Percentiles rank a stretch among this genome's conserved stretches.
Evolutionary conservation across 495 filamentous ascomycete genomes (phyloP).

Genomic region (Amniculicola lignicola): DNA sequence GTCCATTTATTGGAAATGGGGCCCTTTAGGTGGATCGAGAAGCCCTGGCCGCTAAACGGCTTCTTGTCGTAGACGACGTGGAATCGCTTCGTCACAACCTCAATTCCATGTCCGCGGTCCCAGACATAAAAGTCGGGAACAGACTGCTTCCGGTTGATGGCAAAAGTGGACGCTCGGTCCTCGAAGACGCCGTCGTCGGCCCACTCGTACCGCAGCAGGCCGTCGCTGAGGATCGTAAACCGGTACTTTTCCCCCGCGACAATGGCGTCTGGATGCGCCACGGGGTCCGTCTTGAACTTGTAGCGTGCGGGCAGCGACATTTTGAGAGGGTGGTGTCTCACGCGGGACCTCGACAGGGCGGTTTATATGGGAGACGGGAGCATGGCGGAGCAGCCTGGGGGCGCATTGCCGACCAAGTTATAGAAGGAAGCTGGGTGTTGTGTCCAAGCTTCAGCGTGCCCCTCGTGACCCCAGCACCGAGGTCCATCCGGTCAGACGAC

Average conservation of each 20-base stretch:
- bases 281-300: constrained; percentile 47
- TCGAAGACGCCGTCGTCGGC: constrained; percentile 55
- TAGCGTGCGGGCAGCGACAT: constrained; percentile 41
- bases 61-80: constrained; percentile 54
- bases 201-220: constrained; percentile 57
- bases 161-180: constrained; percentile 57
- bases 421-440: background rate
- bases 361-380: background rate
- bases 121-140: constrained; percentile 48
- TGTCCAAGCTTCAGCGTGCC: too few relatives aligned
- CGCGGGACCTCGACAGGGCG: background rate
- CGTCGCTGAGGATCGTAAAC: constrained; percentile 54
- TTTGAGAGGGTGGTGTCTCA: background rate
- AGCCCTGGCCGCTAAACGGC: constrained; percentile 47
- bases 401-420: too few relatives aligned
- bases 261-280: constrained; percentile 47
- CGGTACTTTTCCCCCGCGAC: constrained; percentile 51
- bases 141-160: constrained; percentile 50
- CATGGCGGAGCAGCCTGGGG: constrained; percentile 1
- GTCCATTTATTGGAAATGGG: constrained; percentile 46
- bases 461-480: background rate
- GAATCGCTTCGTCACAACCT: constrained; percentile 52
- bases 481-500: constrained; percentile 4
- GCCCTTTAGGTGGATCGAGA: constrained; percentile 45
- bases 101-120: constrained; percentile 41